Evolutionary conservation across 1,284 basidiomycete species (phyloP), one percentile per base, ranked within the genome.

Genomic region (Taiwanofungus camphoratus): DNA sequence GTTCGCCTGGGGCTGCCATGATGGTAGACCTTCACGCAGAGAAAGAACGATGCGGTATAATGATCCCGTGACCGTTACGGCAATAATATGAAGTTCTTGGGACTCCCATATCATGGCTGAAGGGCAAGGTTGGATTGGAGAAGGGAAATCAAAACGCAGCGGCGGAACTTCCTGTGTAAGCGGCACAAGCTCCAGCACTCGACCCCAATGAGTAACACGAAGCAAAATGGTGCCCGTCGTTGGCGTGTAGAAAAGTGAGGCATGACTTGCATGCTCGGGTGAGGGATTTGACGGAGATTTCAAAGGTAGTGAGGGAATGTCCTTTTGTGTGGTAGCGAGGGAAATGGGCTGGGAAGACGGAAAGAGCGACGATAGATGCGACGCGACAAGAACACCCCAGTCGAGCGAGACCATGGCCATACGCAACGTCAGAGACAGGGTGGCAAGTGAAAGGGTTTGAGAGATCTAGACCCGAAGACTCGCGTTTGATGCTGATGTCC

Each of bases 1-100:
- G 26, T 67, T 62, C 24, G 68, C 64, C 39, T 73, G 71, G 41
- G 42, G 52, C 35, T 72, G 66, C 85, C 85, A 87, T 40, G 85
- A 63, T 26, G 74, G 67, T 30, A 66, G 64, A 11, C 68, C 68
- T 38, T 64, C 63, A 37, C 68, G 68, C n/a, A 83, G 54, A 4
- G 87, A 80, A 41, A 95, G 69, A 1, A 80, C 73, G 26, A 94
- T 55, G 26, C 87, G 77, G 62, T 86, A 90, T n/a, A 95, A 68
- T 11, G 86, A 85, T 4, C 85, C 85, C 6, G 70, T 68, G 36
- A 71, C 64, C 0, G 89, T 87, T 20, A 87, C 71, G 0, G 79
- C 79, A 29, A 92, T 56, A 13, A 94, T 60, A 59, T 90, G 85
- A 6, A 94, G 64, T 52, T 82, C 75, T 7, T 74, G 66, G 5